These are phyloP conservation scores for Boletus rex-veris DNA, from an alignment of 768 basidiomycete genomes.

Conservation along the genomic window DNA sequence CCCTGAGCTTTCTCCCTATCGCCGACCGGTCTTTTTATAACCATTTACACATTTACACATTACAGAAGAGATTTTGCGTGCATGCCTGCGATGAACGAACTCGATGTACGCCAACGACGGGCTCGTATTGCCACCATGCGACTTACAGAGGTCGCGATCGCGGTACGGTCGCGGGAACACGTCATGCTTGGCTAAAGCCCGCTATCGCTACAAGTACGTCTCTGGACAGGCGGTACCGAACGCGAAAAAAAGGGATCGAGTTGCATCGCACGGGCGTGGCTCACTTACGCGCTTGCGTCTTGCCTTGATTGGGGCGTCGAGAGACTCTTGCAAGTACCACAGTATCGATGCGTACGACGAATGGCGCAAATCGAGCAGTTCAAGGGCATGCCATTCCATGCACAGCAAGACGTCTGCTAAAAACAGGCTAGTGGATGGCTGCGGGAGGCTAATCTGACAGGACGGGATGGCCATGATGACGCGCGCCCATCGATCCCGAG, in stretches of 20 bases:
- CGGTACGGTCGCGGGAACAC: constrained; percentile 27
- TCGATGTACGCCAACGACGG: constrained; percentile 3
- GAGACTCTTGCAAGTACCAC: neutral
- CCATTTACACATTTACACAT: constrained; percentile 3
- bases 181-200: constrained; percentile 10
- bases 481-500: constrained; percentile 14
- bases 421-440: constrained; percentile 7
- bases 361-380: constrained; percentile 10
- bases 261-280: neutral
- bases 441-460: constrained; percentile 23
- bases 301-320: neutral
- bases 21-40: too few relatives aligned
- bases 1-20: too few relatives aligned
- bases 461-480: constrained; percentile 8
- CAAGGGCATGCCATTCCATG: neutral
- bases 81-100: neutral
- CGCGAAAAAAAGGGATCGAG: neutral
- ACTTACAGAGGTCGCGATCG: constrained; percentile 17
- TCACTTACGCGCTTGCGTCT: constrained; percentile 6
- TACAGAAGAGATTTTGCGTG: constrained; percentile 9
- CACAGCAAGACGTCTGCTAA: constrained; percentile 15
- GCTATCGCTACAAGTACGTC: neutral
- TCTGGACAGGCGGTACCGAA: constrained; percentile 3
- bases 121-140: constrained; percentile 13
- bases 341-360: neutral